Conservation (phyloP, 2,329 filamentous ascomycete species). For the Helotiales sp. region DNA sequence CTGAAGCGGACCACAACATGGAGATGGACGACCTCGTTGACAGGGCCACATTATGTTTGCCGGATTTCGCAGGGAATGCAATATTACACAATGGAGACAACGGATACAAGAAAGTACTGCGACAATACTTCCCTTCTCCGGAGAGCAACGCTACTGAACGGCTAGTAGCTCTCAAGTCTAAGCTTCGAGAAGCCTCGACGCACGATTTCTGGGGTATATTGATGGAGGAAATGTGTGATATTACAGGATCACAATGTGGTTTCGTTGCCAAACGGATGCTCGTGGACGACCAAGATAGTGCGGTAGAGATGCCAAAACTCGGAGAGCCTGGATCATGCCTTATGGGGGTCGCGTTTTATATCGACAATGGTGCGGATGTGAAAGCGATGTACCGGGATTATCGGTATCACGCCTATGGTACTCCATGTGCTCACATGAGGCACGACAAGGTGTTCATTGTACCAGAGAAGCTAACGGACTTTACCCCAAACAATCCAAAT, state of each 20-base stretch:
- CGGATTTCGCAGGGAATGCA: slow-evolving; percentile 25
- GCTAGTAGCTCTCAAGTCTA: slow-evolving; percentile 58
- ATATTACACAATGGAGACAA: slow-evolving; percentile 32
- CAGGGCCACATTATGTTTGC: slow-evolving; percentile 32
- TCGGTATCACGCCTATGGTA: slow-evolving; percentile 61
- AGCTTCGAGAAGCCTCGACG: slow-evolving; percentile 50
- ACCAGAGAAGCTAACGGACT: slow-evolving; percentile 58
- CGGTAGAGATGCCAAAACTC: slow-evolving; percentile 60
- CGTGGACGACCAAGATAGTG: slow-evolving; percentile 55
- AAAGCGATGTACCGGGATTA: slow-evolving; percentile 57
- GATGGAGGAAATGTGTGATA: slow-evolving; percentile 62
- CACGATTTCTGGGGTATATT: slow-evolving; percentile 64
- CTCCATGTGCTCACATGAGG: slow-evolving; percentile 68
- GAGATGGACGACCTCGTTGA: slow-evolving; percentile 23
- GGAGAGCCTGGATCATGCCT: slow-evolving; percentile 62
- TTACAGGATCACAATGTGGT: slow-evolving; percentile 64
- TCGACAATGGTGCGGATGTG: slow-evolving; percentile 57
- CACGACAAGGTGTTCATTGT: slow-evolving; percentile 72
- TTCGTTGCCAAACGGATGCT: slow-evolving; percentile 67
- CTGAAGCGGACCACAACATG: too few relatives aligned
- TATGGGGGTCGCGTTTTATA: slow-evolving; percentile 66
- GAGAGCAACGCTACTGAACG: slow-evolving; percentile 63
- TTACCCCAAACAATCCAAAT: slow-evolving; percentile 62
- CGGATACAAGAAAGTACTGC: slow-evolving; percentile 31
- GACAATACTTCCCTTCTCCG: slow-evolving; percentile 41